Percentiles rank a stretch among this genome's conserved stretches.
phyloP scores from a whole-genome alignment of 768 basidiomycete genomes.

The Boletus sensibilis region DNA sequence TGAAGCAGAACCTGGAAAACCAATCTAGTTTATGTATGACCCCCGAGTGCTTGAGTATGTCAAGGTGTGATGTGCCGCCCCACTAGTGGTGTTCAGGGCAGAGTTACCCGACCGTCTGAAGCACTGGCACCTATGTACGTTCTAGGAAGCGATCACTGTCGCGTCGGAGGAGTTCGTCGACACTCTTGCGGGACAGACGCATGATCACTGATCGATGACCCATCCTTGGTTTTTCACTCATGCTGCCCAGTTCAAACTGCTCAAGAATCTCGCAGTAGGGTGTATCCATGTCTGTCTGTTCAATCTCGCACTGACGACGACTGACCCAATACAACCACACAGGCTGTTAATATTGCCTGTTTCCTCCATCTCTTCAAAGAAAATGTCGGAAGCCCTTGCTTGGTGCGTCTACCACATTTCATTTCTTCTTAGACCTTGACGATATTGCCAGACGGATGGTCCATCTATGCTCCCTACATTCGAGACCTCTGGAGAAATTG shows the following conservation, averaged over 20 bases:
- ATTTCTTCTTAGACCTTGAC: neutral
- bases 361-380: slow-evolving; percentile 62
- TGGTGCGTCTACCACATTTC: slow-evolving; percentile 37
- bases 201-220: slow-evolving; percentile 10
- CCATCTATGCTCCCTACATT: slow-evolving; percentile 85
- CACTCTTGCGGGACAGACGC: neutral
- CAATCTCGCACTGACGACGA: neutral
- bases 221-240: slow-evolving; percentile 14
- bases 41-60: neutral
- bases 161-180: neutral
- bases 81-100: neutral
- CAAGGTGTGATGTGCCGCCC: neutral
- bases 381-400: slow-evolving; percentile 55
- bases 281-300: slow-evolving; percentile 28
- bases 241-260: slow-evolving; percentile 6
- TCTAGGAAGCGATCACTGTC: neutral
- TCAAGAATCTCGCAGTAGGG: slow-evolving; percentile 26
- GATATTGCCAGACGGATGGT: slow-evolving; percentile 53
- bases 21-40: neutral
- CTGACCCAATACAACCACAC: slow-evolving; percentile 20
- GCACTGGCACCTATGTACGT: too few relatives aligned
- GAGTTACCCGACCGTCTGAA: neutral
- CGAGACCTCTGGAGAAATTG: slow-evolving; percentile 53
- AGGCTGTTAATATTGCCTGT: slow-evolving; percentile 58
- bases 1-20: neutral